Evolutionary conservation across 1,139 yeast genomes (phyloP).

Genomic region (Candida anutae): DNA sequence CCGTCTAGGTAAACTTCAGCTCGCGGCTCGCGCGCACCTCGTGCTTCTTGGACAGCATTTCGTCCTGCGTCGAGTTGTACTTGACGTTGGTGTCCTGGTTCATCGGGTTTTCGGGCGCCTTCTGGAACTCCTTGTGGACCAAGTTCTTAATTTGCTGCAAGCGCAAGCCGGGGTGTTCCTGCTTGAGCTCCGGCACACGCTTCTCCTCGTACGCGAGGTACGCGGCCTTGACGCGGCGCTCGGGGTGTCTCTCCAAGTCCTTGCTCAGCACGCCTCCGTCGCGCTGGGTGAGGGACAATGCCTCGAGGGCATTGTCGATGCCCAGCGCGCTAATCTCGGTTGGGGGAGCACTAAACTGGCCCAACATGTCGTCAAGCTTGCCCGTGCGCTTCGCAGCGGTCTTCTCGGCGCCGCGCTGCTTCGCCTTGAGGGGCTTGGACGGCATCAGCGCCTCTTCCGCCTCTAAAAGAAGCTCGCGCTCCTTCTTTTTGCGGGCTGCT

Average conservation of each 20-base stretch:
- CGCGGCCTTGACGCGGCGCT: constrained; percentile 83
- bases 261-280: constrained; percentile 50
- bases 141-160: constrained; percentile 71
- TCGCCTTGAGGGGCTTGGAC: constrained; percentile 43
- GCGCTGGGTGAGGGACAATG: constrained; percentile 54
- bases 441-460: constrained; percentile 64
- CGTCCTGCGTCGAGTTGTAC: constrained; percentile 57
- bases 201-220: constrained; percentile 62
- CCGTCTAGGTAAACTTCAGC: constrained; percentile 21
- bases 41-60: constrained; percentile 42
- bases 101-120: constrained; percentile 77
- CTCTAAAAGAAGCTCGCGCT: constrained; percentile 47
- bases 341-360: constrained; percentile 34
- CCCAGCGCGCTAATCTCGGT: constrained; percentile 57
- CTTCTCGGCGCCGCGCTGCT: constrained; percentile 68
- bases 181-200: constrained; percentile 64
- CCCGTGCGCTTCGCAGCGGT: constrained; percentile 57
- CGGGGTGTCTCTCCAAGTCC: constrained; percentile 81
- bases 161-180: constrained; percentile 76
- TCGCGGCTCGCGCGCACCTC: constrained; percentile 45
- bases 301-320: constrained; percentile 72
- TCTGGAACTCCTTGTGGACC: constrained; percentile 73
- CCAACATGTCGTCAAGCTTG: constrained; percentile 58
- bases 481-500: constrained; percentile 58
- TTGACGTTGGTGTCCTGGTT: constrained; percentile 62